phyloP scores from a whole-genome alignment of 805 yeast species.

The Cephaloascus albidus region DNA sequence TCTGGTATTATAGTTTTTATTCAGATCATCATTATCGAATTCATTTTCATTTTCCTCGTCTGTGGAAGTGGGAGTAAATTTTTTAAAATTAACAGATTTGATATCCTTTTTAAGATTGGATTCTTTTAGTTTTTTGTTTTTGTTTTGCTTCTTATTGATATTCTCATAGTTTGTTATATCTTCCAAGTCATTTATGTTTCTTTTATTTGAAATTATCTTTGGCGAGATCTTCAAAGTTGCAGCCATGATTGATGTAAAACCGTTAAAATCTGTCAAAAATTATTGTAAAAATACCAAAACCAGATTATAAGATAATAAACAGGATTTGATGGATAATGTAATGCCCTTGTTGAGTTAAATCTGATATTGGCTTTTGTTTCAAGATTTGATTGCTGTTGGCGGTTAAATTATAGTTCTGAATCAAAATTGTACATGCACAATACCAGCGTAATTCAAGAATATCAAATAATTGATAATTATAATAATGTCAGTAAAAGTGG shows the following conservation, averaged over 20 bases:
- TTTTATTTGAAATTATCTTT: not conserved
- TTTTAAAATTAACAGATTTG: not conserved
- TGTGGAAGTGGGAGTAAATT: constrained; percentile 1
- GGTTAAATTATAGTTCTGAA: too few species aligned
- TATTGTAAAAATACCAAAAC: too few species aligned
- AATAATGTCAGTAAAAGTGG: too few species aligned
- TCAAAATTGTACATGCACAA: too few species aligned
- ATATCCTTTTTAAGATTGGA: not conserved
- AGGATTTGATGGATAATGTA: too few species aligned
- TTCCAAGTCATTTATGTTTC: not conserved
- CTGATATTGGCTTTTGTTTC: too few species aligned
- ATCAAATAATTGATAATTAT: too few species aligned
- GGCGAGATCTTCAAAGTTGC: not conserved
- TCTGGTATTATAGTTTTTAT: not conserved
- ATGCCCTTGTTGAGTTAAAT: too few species aligned
- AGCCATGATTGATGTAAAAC: not conserved
- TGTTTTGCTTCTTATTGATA: not conserved
- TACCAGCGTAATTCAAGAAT: too few species aligned
- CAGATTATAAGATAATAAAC: too few species aligned
- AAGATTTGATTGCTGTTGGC: too few species aligned
- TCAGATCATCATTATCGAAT: not conserved
- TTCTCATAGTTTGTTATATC: not conserved
- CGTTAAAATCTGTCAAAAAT: too few species aligned
- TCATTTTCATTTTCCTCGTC: not conserved
- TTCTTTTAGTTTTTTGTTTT: not conserved